Conservation (phyloP, 1,139 yeast genomes). For the Pichia sp. region DNA sequence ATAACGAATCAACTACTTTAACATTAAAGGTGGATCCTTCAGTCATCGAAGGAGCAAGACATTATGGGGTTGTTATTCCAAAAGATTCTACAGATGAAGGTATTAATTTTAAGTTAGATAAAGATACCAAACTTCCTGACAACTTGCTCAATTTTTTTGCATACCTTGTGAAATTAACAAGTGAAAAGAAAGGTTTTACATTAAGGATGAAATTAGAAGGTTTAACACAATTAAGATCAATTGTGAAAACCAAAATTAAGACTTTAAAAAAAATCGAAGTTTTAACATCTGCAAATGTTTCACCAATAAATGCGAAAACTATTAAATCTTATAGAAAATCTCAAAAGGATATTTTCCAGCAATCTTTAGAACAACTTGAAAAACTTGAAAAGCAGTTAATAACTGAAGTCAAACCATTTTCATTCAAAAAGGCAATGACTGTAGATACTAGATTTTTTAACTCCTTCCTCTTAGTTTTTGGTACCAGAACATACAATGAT, state of each 20-base stretch:
- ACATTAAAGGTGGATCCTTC: constrained; percentile 23
- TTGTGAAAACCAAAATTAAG: constrained; percentile 43
- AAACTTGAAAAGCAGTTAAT: constrained; percentile 47
- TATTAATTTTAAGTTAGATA: constrained; percentile 21
- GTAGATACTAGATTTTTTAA: constrained; percentile 51
- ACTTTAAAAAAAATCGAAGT: constrained; percentile 29
- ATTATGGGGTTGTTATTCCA: constrained; percentile 27
- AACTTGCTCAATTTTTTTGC: constrained; percentile 47
- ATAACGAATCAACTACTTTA: constrained; percentile 55
- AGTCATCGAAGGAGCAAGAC: constrained; percentile 20
- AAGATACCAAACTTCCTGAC: constrained; percentile 35
- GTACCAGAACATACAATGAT: constrained; percentile 50
- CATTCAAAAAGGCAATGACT: constrained; percentile 54
- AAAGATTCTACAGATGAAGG: constrained; percentile 40
- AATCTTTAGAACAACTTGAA: constrained; percentile 43
- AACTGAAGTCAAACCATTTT: constrained; percentile 38
- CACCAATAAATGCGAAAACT: constrained; percentile 22
- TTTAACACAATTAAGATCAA: constrained; percentile 47
- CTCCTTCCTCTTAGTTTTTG: constrained; percentile 50
- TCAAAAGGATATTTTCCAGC: constrained; percentile 44
- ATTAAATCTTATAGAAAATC: constrained; percentile 37
- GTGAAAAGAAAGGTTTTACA: constrained; percentile 32
- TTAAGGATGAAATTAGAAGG: constrained; percentile 57
- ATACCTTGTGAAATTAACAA: constrained; percentile 38
- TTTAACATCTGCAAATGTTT: constrained; percentile 7